Evolutionary conservation across 257 asterid genomes (phyloP), one percentile per base, ranked within the genome.

Genomic region (Plectranthus barbatus): DNA sequence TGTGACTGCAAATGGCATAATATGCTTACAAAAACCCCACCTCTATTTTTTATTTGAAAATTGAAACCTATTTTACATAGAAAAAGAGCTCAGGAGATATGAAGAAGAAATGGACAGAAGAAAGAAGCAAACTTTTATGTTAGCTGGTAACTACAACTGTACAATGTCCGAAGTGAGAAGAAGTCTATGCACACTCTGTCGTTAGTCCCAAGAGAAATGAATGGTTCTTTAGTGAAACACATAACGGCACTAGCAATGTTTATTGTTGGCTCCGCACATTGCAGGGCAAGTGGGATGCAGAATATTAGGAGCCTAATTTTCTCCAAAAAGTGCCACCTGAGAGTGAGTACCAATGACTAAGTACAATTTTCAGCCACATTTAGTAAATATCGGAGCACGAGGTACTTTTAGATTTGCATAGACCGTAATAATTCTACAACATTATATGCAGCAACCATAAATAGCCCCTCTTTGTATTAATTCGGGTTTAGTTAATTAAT

Each of bases 171-270:
- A 51, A 48, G 74, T 74, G 29, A 23, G 66, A 64, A 20, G 26
- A 34, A 45, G 50, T 45, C 9, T 33, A 3, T 67, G 74, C 76
- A 62, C 15, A 18, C 20, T 48, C 15, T 4, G 15, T 46, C 54
- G 79, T 57, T 71, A 56, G 45, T 62, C 57, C 72, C 80, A 41
- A 74, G 71, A 68, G 44, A 62, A 49, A 62, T 41, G 71, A 70
- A 59, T 51, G 71, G 64, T 72, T 48, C 66, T 46, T 67, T 58
- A 65, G 33, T 63, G 55, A 66, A 23, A 56, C 68, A 62, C 46
- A 34, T 70, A 58, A 51, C 69, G 56, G 42, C 34, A 58, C 64
- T 58, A 20, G 17, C 56, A 1, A 58, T 67, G 56, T 20, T 46
- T 31, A 31, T 42, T 48, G 66, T 57, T 67, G 45, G 61, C 68